Percentiles rank a stretch among this genome's conserved stretches.
Conservation (phyloP, 192 early-diverging fungal species). For the Backusella tarrabulga region DNA sequence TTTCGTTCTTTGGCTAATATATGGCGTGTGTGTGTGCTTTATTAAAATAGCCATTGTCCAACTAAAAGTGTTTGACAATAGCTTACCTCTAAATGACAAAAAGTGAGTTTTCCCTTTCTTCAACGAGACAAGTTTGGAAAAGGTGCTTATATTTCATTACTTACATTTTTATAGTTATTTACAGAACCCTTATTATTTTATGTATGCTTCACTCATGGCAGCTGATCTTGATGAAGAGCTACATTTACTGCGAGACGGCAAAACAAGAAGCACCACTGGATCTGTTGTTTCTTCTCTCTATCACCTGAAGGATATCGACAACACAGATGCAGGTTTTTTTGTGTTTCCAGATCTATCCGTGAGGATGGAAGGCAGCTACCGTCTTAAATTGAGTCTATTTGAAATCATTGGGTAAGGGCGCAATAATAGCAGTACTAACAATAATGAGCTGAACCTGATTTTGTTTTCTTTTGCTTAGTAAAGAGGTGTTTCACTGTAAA, state of each 20-base stretch:
- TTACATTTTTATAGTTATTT: slow-evolving; percentile 35
- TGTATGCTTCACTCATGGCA: slow-evolving; percentile 91
- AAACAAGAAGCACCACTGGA: slow-evolving; percentile 89
- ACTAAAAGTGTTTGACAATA: slow-evolving; percentile 36
- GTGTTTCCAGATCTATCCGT: slow-evolving; percentile 96
- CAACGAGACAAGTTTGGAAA: neutral
- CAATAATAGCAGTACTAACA: neutral
- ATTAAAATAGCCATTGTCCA: slow-evolving; percentile 56
- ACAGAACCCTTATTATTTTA: slow-evolving; percentile 95
- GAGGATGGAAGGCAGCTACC: slow-evolving; percentile 88
- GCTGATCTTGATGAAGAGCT: slow-evolving; percentile 82
- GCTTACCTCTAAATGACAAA: slow-evolving; percentile 11
- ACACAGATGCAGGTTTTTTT: slow-evolving; percentile 92
- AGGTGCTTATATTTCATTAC: neutral
- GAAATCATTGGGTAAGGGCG: slow-evolving; percentile 75
- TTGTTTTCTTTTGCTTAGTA: slow-evolving; percentile 33
- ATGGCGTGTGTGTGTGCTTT: neutral
- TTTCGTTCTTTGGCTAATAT: neutral
- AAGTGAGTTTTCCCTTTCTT: slow-evolving; percentile 22
- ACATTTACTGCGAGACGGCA: slow-evolving; percentile 85
- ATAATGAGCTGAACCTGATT: no score
- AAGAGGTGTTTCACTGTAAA: slow-evolving; percentile 87
- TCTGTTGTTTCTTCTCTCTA: slow-evolving; percentile 92
- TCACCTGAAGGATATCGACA: slow-evolving; percentile 84
- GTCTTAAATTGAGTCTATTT: slow-evolving; percentile 85